Evolutionary conservation across 139 green algal genomes (phyloP).

Genomic region (Closterium sp.): DNA sequence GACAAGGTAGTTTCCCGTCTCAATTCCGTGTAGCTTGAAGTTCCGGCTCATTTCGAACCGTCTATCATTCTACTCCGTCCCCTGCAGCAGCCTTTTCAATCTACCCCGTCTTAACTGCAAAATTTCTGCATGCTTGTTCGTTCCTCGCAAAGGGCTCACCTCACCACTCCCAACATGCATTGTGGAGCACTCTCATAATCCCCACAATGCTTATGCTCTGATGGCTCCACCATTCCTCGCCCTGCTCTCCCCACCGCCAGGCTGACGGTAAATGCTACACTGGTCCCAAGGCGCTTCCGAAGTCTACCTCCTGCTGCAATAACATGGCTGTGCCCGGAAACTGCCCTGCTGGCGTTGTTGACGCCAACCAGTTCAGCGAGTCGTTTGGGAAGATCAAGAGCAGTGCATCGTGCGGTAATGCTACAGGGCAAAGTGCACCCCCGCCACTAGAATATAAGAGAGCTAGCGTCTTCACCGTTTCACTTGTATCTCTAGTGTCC

Average conservation of each 20-base stretch:
- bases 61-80: no score
- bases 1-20: not conserved
- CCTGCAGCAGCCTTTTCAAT: no score
- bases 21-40: no score
- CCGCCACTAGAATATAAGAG: not conserved
- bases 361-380: not conserved
- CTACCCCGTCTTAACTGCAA: no score
- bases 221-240: not conserved
- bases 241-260: not conserved
- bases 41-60: no score
- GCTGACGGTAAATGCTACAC: not conserved
- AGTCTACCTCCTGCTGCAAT: not conserved
- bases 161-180: not conserved
- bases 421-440: not conserved
- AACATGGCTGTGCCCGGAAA: not conserved
- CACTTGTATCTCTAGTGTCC: not conserved
- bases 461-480: not conserved
- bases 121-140: no score
- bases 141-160: no score
- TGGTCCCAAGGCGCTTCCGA: not conserved
- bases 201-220: not conserved
- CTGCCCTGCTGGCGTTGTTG: not conserved
- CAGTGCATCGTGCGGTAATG: not conserved
- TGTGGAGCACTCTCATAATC: not conserved
- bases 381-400: not conserved